Conservation (phyloP, 202 grass and related monocot species). For the Dendrocalamus latiflorus region DNA sequence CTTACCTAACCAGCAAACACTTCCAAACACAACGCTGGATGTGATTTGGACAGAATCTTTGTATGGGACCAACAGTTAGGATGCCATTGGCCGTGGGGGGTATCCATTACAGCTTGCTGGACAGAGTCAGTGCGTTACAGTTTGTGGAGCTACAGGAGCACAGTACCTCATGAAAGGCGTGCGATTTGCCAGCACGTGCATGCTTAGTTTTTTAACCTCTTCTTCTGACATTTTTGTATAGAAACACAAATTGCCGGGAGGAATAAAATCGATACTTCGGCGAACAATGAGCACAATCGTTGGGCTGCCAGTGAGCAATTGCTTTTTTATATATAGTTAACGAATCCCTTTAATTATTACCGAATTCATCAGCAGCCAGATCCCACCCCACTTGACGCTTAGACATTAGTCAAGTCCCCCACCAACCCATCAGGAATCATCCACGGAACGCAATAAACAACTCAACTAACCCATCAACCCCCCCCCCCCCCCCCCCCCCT, state of each 20-base stretch:
- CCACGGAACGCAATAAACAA: slow-evolving; percentile 17
- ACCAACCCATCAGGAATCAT: slow-evolving; percentile 21
- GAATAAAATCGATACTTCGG: neutral
- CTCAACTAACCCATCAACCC: neutral
- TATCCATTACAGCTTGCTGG: slow-evolving; percentile 26
- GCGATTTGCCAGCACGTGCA: slow-evolving; percentile 25
- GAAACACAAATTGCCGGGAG: neutral
- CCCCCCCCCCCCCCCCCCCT: neutral
- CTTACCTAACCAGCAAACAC: slow-evolving; percentile 7
- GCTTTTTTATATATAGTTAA: neutral
- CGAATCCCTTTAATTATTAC: neutral
- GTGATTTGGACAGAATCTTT: slow-evolving; percentile 13
- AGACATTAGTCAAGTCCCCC: slow-evolving; percentile 11
- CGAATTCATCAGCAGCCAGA: slow-evolving; percentile 22
- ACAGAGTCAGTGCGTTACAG: slow-evolving; percentile 4
- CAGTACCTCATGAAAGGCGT: slow-evolving; percentile 13
- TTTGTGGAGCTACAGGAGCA: neutral
- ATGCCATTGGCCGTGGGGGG: slow-evolving; percentile 11
- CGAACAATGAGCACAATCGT: neutral
- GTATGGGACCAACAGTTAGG: slow-evolving; percentile 3
- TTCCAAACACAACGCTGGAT: neutral
- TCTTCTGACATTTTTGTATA: neutral
- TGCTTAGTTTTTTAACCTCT: neutral
- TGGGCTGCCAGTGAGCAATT: neutral
- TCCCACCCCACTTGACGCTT: neutral